Percentiles rank a stretch among this genome's conserved stretches.
Conservation (phyloP, 306 rosid species). For the Dryas drummondii region DNA sequence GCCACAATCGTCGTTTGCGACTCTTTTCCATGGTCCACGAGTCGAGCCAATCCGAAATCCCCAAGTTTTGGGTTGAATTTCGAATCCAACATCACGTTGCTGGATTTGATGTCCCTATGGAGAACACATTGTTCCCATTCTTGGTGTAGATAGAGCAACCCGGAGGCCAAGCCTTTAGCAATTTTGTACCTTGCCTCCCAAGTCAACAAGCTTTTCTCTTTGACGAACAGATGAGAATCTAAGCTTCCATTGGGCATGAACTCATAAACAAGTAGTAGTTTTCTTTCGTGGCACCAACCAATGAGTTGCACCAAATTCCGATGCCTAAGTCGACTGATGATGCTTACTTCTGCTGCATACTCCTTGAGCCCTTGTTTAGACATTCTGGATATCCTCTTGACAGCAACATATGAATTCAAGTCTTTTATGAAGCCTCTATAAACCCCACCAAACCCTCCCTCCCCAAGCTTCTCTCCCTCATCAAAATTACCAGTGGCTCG, state of each 20-base stretch:
- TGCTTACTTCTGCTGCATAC: background rate
- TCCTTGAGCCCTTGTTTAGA: slow-evolving; percentile 12
- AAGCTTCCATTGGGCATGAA: background rate
- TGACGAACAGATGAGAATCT: background rate
- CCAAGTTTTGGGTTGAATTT: background rate
- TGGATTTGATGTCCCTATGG: slow-evolving; percentile 3
- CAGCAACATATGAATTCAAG: background rate
- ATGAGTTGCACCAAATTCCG: background rate
- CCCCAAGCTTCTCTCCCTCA: background rate
- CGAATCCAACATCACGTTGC: slow-evolving; percentile 3
- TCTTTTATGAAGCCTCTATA: background rate
- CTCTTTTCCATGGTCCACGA: background rate
- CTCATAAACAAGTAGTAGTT: background rate
- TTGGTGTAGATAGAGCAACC: background rate
- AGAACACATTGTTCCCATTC: slow-evolving; percentile 2
- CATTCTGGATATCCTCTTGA: background rate
- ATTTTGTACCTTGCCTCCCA: background rate
- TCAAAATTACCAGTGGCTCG: background rate
- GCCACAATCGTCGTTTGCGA: background rate
- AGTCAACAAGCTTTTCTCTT: background rate
- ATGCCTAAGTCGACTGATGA: slow-evolving; percentile 4
- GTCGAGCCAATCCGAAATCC: background rate
- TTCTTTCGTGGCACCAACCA: slow-evolving; percentile 8
- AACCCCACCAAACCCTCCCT: background rate
- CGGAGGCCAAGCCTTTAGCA: background rate